A percentile compares a stretch with the other conserved stretches of the same genome.
Evolutionary conservation across 306 rosid genomes (phyloP).

Genomic region (Begonia loranthoides): DNA sequence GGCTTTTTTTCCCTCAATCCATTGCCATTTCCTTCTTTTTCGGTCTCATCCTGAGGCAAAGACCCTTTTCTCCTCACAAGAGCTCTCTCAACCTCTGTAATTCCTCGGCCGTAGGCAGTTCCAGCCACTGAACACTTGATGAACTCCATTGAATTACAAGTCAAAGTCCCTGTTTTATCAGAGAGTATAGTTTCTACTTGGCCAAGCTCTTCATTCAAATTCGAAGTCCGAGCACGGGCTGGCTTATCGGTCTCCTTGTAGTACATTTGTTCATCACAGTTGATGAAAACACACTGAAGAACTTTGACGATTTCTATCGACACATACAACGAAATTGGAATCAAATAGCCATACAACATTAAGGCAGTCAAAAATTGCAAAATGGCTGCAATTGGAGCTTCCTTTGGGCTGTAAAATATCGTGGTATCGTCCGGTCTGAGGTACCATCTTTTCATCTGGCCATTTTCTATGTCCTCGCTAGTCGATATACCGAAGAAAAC

Average conservation of each 20-base stretch:
- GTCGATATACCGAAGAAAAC: conserved; percentile 63
- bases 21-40: conserved; percentile 17
- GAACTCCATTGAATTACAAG: conserved; percentile 97
- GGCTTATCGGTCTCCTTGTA: conserved; percentile 82
- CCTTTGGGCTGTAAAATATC: conserved; percentile 49
- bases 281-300: conserved; percentile 83
- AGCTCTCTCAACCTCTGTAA: conserved; percentile 95
- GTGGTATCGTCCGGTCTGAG: conserved; percentile 68
- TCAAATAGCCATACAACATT: conserved; percentile 80
- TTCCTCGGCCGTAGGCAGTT: conserved; percentile 63
- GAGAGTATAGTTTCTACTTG: conserved; percentile 96
- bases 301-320: conserved; percentile 94
- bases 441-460: conserved; percentile 76
- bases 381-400: conserved; percentile 55
- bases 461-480: conserved; percentile 44
- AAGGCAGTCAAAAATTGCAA: conserved; percentile 70
- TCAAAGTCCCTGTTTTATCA: conserved; percentile 92
- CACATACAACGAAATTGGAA: conserved; percentile 92
- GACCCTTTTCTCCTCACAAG: conserved; percentile 43
- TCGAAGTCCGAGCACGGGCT: conserved; percentile 85
- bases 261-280: conserved; percentile 76
- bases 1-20: conserved; percentile 26
- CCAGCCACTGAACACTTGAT: conserved; percentile 96
- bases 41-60: conserved; percentile 16
- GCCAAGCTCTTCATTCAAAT: conserved; percentile 97